Evolutionary conservation across 768 basidiomycete genomes (phyloP).

Genomic region (Xerocomellus chrysenteron): DNA sequence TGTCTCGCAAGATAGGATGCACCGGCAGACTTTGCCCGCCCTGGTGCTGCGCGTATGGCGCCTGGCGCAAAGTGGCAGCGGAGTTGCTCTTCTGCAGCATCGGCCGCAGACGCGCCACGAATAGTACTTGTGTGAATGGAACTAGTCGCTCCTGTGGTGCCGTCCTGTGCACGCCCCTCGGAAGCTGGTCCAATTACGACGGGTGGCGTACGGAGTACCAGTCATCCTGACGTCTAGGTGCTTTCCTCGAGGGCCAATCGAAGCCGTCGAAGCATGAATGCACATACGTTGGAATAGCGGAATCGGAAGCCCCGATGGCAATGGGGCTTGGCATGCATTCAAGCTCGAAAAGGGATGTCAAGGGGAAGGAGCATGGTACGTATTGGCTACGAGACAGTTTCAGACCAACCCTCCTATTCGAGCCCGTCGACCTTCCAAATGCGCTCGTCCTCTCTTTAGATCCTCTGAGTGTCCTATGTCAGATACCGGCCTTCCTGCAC

Average conservation of each 20-base stretch:
- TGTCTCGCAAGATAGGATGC: background rate
- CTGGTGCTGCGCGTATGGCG: background rate
- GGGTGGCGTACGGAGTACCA: slow-evolving; percentile 10
- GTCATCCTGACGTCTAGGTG: slow-evolving; percentile 9
- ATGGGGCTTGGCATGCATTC: slow-evolving; percentile 23
- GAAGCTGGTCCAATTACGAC: slow-evolving; percentile 10
- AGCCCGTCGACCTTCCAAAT: slow-evolving; percentile 20
- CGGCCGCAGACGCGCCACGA: background rate
- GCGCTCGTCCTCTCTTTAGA: slow-evolving; percentile 13
- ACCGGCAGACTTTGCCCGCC: slow-evolving; percentile 5
- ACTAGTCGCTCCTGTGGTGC: background rate
- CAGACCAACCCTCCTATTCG: slow-evolving; percentile 9
- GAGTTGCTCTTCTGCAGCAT: background rate
- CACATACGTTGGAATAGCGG: slow-evolving; percentile 20
- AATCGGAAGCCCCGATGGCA: slow-evolving; percentile 30
- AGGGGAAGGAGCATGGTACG: slow-evolving; percentile 6
- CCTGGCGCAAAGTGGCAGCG: slow-evolving; percentile 9
- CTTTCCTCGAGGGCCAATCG: slow-evolving; percentile 21
- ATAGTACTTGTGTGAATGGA: slow-evolving; percentile 6
- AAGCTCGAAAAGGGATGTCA: slow-evolving; percentile 19
- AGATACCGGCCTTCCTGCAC: slow-evolving; percentile 11
- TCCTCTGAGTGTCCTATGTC: slow-evolving; percentile 3
- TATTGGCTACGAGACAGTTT: slow-evolving; percentile 19
- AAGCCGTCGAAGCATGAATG: slow-evolving; percentile 16
- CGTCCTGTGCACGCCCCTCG: slow-evolving; percentile 10